A percentile compares a stretch with the other conserved stretches of the same genome.
Conservation (phyloP, 768 basidiomycete genomes). For the Suillus plorans region DNA sequence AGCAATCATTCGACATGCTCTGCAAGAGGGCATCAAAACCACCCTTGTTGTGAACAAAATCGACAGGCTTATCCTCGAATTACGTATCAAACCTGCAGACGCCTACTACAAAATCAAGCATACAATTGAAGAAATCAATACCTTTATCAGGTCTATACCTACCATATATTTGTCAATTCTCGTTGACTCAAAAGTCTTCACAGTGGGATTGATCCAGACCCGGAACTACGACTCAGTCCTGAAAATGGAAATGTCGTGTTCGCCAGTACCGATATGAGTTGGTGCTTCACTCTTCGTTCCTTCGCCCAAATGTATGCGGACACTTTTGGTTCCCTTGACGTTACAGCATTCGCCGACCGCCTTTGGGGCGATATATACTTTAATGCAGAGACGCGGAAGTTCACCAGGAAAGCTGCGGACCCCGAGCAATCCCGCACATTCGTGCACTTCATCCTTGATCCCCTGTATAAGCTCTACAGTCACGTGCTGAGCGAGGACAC, state of each 20-base stretch:
- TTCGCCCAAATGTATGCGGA: conserved; percentile 97
- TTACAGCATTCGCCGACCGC: conserved; percentile 82
- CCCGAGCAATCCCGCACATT: conserved; percentile 82
- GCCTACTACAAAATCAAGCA: conserved; percentile 99
- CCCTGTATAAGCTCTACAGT: conserved; percentile 95
- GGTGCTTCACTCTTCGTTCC: conserved; percentile 93
- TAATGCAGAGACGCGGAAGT: conserved; percentile 80
- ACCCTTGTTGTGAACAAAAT: conserved; percentile 97
- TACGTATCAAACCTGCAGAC: conserved; percentile 92
- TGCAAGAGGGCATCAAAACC: conserved; percentile 87
- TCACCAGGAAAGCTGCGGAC: conserved; percentile 81
- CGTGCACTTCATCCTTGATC: conserved; percentile 94
- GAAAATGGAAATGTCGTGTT: conserved; percentile 97
- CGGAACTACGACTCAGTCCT: conserved; percentile 85
- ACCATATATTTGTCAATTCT: not conserved
- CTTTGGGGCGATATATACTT: conserved; percentile 99
- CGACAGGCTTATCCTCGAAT: conserved; percentile 93
- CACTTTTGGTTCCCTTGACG: conserved; percentile 83
- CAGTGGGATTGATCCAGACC: conserved; percentile 85
- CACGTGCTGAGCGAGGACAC: conserved; percentile 93
- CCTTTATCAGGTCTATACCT: conserved; percentile 77
- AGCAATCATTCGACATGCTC: conserved; percentile 80
- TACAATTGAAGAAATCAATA: conserved; percentile 98
- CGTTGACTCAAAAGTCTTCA: conserved; percentile 5
- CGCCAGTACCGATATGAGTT: conserved; percentile 94